Conservation (phyloP, 306 rosid species). For the Vigna trinervia region DNA sequence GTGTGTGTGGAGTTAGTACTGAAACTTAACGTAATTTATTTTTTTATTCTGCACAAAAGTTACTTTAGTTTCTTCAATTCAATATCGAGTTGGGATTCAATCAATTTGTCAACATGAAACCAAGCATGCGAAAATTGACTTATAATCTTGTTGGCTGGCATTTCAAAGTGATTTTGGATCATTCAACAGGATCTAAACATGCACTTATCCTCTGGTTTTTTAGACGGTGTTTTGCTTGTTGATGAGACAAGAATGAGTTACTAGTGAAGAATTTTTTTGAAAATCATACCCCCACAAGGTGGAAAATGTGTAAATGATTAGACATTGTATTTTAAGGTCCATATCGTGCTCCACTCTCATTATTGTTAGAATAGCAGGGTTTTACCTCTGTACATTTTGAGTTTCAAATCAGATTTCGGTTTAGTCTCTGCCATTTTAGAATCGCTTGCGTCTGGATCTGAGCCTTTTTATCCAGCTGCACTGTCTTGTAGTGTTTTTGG, state of each 20-base stretch:
- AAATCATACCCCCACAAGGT: neutral
- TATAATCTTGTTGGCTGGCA: neutral
- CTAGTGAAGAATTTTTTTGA: slow-evolving; percentile 6
- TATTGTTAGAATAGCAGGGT: neutral
- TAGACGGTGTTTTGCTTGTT: neutral
- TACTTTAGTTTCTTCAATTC: neutral
- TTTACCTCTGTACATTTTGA: slow-evolving; percentile 15
- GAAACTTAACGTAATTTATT: neutral
- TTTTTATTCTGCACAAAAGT: neutral
- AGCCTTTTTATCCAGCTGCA: slow-evolving; percentile 21
- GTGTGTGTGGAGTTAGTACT: neutral
- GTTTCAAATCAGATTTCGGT: neutral
- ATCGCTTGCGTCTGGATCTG: neutral
- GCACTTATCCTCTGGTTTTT: neutral
- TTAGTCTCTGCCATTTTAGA: neutral
- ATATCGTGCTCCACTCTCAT: neutral
- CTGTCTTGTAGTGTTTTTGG: slow-evolving; percentile 20
- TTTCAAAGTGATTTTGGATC: neutral
- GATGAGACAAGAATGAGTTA: neutral
- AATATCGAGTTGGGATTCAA: neutral
- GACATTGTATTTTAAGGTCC: neutral
- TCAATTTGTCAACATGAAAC: neutral
- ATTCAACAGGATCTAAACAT: neutral
- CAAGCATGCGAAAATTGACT: neutral
- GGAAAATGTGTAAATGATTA: neutral